phyloP scores from a whole-genome alignment of 2,329 filamentous ascomycete genomes.

The Fusarium xyrophilum region DNA sequence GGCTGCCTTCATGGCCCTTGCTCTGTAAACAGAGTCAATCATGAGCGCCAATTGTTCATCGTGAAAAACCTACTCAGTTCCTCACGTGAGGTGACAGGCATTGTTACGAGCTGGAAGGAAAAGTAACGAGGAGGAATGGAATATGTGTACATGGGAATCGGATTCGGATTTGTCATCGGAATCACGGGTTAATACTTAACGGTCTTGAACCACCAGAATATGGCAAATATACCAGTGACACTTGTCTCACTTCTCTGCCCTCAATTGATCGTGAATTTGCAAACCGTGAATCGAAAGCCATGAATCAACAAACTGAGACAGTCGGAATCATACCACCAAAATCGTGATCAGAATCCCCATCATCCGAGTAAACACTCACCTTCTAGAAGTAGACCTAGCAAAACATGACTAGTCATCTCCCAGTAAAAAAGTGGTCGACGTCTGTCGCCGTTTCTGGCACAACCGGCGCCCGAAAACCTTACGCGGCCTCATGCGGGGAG shows the following conservation, averaged over 20 bases:
- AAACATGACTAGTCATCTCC: conserved; percentile 3
- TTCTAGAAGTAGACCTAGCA: conserved; percentile 9
- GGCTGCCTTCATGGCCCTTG: conserved; percentile 44
- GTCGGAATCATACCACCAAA: conserved; percentile 8
- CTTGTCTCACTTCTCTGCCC: not conserved
- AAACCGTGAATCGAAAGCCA: not conserved
- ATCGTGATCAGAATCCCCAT: not conserved
- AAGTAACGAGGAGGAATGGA: conserved; percentile 4
- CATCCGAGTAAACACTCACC: conserved; percentile 5
- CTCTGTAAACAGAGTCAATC: conserved; percentile 45
- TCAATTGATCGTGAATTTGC: not conserved
- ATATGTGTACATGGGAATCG: conserved; percentile 10
- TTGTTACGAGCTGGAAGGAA: conserved; percentile 15
- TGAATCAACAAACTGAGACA: not conserved
- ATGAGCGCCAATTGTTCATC: conserved; percentile 1
- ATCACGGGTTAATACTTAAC: conserved; percentile 34
- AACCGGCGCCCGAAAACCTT: not conserved
- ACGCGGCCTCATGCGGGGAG: conserved; percentile 20
- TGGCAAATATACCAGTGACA: conserved; percentile 30
- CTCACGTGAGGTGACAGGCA: not conserved
- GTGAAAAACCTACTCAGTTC: not conserved
- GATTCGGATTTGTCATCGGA: conserved; percentile 8
- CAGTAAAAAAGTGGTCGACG: conserved; percentile 12
- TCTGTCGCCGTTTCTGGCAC: conserved; percentile 19
- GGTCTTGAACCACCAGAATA: conserved; percentile 25